Percentiles rank a stretch among this genome's conserved stretches.
These are phyloP conservation scores for Fraxinus pennsylvanica DNA, from an alignment of 257 asterid species.

Conservation along the genomic window DNA sequence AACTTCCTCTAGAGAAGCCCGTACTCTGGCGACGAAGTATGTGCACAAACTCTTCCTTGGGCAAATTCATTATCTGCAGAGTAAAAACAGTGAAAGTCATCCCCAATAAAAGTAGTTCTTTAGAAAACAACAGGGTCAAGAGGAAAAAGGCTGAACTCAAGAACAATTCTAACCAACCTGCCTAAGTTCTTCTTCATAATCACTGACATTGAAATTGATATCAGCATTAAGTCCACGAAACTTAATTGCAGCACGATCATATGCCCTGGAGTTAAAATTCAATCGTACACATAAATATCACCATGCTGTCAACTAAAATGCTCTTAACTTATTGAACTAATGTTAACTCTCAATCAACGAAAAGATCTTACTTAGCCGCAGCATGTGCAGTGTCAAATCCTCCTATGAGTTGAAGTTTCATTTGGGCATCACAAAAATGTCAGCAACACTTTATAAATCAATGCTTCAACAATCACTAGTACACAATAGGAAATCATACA, in stretches of 20 bases:
- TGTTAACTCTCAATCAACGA: conserved; percentile 14
- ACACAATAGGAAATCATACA: not conserved
- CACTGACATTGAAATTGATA: conserved; percentile 74
- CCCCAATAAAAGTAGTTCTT: conserved; percentile 17
- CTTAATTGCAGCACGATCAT: conserved; percentile 93
- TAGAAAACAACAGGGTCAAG: not conserved
- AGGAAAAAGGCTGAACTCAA: not conserved
- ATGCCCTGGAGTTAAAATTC: conserved; percentile 61
- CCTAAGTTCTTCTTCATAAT: conserved; percentile 73
- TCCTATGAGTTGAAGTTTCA: conserved; percentile 48
- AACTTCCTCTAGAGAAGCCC: conserved; percentile 92
- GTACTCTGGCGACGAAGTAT: conserved; percentile 93
- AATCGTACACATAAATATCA: conserved; percentile 12
- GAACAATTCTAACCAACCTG: conserved; percentile 50
- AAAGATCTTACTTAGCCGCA: conserved; percentile 77
- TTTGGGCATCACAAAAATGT: conserved; percentile 23
- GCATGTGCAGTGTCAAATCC: conserved; percentile 98
- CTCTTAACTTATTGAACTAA: conserved; percentile 14
- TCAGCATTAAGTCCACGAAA: conserved; percentile 95
- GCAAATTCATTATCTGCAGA: conserved; percentile 67
- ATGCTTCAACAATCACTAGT: conserved; percentile 7
- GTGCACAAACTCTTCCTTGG: conserved; percentile 95
- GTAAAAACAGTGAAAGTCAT: conserved; percentile 19
- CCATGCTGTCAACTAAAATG: not conserved
- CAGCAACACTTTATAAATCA: conserved; percentile 13